phyloP scores from a whole-genome alignment of 139 green algal species.

The Pleodorina starrii region DNA sequence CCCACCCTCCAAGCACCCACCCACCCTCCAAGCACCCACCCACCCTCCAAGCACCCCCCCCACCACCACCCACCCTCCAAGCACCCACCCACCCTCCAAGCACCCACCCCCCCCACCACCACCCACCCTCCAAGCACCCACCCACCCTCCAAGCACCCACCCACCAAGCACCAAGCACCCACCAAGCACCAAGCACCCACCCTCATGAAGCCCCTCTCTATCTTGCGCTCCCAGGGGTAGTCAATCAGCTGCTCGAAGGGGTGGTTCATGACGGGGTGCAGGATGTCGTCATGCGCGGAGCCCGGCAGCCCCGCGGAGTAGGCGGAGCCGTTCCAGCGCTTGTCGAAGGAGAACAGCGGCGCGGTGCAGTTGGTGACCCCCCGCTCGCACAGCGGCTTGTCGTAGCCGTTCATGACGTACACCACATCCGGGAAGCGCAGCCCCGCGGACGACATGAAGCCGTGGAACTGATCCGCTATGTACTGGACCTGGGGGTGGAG shows the following conservation, averaged over 20 bases:
- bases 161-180: too few species aligned
- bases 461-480: conserved; percentile 47
- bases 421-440: conserved; percentile 54
- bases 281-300: conserved; percentile 53
- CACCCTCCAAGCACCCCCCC: too few species aligned
- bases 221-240: conserved; percentile 56
- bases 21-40: too few species aligned
- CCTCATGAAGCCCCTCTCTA: conserved; percentile 47
- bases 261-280: conserved; percentile 67
- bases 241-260: conserved; percentile 60
- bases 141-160: too few species aligned
- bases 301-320: conserved; percentile 10
- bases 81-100: too few species aligned
- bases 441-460: neutral
- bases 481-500: conserved; percentile 22
- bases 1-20: too few species aligned
- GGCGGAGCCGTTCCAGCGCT: conserved; percentile 51
- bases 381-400: conserved; percentile 63
- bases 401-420: conserved; percentile 69
- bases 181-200: neutral
- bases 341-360: conserved; percentile 63
- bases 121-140: too few species aligned
- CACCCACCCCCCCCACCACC: too few species aligned
- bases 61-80: too few species aligned
- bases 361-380: conserved; percentile 55